Conservation (phyloP, 306 rosid species). For the Pachyrhizus erosus region DNA sequence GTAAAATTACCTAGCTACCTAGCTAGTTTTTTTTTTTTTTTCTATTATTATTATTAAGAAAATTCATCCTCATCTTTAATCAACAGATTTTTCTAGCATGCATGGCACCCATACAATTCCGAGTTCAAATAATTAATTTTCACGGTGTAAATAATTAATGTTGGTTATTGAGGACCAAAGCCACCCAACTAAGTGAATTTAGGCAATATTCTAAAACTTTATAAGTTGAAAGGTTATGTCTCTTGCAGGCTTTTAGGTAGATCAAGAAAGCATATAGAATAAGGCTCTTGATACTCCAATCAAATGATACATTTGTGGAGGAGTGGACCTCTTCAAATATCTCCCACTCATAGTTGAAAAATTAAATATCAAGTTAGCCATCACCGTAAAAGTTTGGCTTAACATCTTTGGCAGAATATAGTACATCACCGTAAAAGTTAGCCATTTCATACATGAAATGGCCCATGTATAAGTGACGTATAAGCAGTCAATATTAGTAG, state of each 20-base stretch:
- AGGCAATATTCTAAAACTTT: not conserved
- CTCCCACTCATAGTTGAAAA: not conserved
- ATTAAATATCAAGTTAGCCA: constrained; percentile 7
- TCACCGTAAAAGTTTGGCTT: constrained; percentile 40
- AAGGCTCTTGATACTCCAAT: constrained; percentile 27
- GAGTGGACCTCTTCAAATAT: constrained; percentile 47
- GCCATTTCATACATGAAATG: constrained; percentile 30
- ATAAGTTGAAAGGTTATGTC: constrained; percentile 11
- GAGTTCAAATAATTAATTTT: not conserved
- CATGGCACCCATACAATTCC: not conserved
- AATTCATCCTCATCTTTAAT: not conserved
- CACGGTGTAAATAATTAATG: not conserved
- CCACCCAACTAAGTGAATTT: constrained; percentile 4
- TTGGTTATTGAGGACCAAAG: not conserved
- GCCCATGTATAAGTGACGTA: constrained; percentile 43
- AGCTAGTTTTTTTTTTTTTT: not conserved
- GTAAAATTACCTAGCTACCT: not conserved
- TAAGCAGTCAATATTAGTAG: constrained; percentile 25
- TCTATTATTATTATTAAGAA: not conserved
- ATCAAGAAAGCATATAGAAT: constrained; percentile 21
- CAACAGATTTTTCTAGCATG: constrained; percentile 3
- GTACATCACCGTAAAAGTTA: constrained; percentile 33
- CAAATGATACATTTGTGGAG: constrained; percentile 4
- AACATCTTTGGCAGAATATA: constrained; percentile 4
- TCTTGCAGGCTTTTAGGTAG: constrained; percentile 19